Evolutionary conservation across 1,139 yeast genomes (phyloP).

Genomic region (Suhomyces maxii): DNA sequence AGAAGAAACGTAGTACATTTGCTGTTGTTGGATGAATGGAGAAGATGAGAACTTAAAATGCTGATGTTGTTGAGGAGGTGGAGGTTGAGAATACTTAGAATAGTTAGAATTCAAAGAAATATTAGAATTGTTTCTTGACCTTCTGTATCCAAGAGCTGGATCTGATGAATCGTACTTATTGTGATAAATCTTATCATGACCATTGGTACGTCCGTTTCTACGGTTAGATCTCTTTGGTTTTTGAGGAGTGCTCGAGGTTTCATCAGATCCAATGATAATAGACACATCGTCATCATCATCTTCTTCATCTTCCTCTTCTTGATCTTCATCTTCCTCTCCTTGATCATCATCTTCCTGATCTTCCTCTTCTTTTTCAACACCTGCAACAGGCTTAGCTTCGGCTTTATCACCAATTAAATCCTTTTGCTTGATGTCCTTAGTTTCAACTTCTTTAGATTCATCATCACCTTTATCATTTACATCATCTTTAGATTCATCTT

Average conservation of each 20-base stretch:
- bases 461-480: neutral
- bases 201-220: conserved; percentile 5
- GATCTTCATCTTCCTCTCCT: conserved; percentile 21
- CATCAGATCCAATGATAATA: conserved; percentile 44
- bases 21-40: conserved; percentile 21
- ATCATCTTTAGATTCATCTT: conserved; percentile 1
- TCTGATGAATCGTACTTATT: conserved; percentile 12
- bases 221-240: conserved; percentile 8
- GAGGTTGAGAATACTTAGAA: conserved; percentile 15
- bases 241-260: conserved; percentile 26
- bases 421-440: conserved; percentile 15
- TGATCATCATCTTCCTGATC: conserved; percentile 13
- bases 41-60: conserved; percentile 15
- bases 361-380: conserved; percentile 6
- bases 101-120: conserved; percentile 25
- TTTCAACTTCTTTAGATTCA: conserved; percentile 1
- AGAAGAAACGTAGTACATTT: conserved; percentile 10
- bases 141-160: conserved; percentile 10
- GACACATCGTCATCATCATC: conserved; percentile 47
- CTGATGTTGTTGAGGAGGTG: conserved; percentile 8
- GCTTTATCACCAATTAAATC: conserved; percentile 7
- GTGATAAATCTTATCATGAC: conserved; percentile 10
- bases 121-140: conserved; percentile 24
- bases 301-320: conserved; percentile 31
- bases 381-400: conserved; percentile 12